Conservation (phyloP, 2,329 filamentous ascomycete genomes). For the Colletotrichum gigasporum region DNA sequence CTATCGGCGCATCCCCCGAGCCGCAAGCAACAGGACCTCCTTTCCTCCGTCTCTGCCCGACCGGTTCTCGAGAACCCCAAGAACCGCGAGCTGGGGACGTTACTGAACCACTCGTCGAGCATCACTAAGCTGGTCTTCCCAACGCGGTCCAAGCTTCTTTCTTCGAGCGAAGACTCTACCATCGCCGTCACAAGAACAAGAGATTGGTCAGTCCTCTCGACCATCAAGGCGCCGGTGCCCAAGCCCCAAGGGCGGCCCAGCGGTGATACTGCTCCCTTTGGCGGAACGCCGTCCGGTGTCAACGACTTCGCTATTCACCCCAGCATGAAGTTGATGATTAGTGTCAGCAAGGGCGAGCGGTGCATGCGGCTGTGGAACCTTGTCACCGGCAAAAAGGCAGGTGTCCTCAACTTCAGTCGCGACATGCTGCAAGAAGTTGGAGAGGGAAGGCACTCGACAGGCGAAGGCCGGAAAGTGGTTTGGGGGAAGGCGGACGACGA, state of each 20-base stretch:
- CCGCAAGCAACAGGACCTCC: slow-evolving; percentile 63
- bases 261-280: slow-evolving; percentile 87
- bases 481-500: slow-evolving; percentile 79
- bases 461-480: slow-evolving; percentile 83
- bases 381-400: slow-evolving; percentile 94
- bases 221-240: slow-evolving; percentile 88
- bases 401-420: slow-evolving; percentile 85
- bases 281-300: slow-evolving; percentile 84
- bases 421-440: slow-evolving; percentile 78
- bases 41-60: slow-evolving; percentile 75
- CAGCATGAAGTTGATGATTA: slow-evolving; percentile 96
- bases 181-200: slow-evolving; percentile 87
- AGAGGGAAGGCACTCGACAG: slow-evolving; percentile 79
- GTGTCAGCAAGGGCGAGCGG: slow-evolving; percentile 86
- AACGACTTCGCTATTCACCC: slow-evolving; percentile 97
- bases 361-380: slow-evolving; percentile 97
- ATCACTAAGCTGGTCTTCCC: slow-evolving; percentile 86
- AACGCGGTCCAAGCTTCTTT: slow-evolving; percentile 85
- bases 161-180: slow-evolving; percentile 89
- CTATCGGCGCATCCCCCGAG: slow-evolving; percentile 76
- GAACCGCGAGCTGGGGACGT: slow-evolving; percentile 87
- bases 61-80: slow-evolving; percentile 84
- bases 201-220: slow-evolving; percentile 89
- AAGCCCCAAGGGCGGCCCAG: slow-evolving; percentile 83
- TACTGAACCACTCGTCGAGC: slow-evolving; percentile 86